These are phyloP conservation scores for Carallia pectinifolia DNA, from an alignment of 345 rosid species.

Conservation along the genomic window DNA sequence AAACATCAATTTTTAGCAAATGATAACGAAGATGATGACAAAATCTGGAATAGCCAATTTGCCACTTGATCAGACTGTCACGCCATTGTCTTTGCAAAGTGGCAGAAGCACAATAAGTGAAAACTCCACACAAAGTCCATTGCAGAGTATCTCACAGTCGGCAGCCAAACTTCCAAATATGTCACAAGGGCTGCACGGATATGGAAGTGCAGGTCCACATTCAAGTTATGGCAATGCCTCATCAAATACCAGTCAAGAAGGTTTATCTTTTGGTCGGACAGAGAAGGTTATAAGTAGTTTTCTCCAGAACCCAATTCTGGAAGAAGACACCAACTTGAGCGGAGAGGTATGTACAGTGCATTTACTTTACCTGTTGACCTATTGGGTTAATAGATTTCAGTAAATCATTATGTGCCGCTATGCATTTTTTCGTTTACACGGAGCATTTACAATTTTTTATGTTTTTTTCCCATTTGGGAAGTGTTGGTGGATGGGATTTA, in stretches of 20 bases:
- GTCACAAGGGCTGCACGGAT: conserved; percentile 33
- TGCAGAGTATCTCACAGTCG: conserved; percentile 39
- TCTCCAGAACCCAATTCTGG: conserved; percentile 59
- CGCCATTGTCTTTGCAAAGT: conserved; percentile 45
- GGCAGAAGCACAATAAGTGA: conserved; percentile 32
- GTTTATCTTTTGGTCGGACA: conserved; percentile 57
- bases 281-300: conserved; percentile 73
- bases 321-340: conserved; percentile 40
- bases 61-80: conserved; percentile 36
- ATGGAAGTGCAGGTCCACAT: conserved; percentile 25
- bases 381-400: neutral
- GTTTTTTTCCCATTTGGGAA: no score
- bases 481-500: no score
- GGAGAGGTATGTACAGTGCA: conserved; percentile 39
- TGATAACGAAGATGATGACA: conserved; percentile 50
- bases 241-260: conserved; percentile 23
- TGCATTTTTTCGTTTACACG: neutral
- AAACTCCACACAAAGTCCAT: conserved; percentile 37
- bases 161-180: conserved; percentile 37
- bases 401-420: neutral
- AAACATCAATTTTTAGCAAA: conserved; percentile 43
- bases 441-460: no score
- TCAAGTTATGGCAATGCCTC: conserved; percentile 27
- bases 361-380: neutral
- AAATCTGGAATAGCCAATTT: conserved; percentile 55